A percentile compares a stretch with the other conserved stretches of the same genome.
phyloP scores from a whole-genome alignment of 2,329 filamentous ascomycete genomes.

The Xylariaceae sp. region DNA sequence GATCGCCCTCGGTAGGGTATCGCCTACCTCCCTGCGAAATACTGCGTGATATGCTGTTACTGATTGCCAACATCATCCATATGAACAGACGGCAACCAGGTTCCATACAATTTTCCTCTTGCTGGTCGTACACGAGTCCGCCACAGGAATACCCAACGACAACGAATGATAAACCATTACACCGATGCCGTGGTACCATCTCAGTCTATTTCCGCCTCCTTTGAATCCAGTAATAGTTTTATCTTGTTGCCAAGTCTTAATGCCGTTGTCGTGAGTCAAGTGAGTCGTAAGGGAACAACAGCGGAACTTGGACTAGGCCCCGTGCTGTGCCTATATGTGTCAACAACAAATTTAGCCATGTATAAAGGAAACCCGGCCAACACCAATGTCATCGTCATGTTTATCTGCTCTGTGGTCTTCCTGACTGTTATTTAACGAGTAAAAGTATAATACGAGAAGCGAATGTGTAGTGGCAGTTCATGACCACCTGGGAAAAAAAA shows the following conservation, averaged over 20 bases:
- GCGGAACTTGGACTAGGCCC: constrained; percentile 19
- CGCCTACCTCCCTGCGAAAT: constrained; percentile 6
- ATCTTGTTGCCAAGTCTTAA: constrained; percentile 30
- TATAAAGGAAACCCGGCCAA: constrained; percentile 26
- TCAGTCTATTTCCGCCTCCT: constrained; percentile 31
- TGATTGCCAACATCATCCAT: constrained; percentile 11
- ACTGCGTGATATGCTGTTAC: constrained; percentile 1
- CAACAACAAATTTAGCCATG: constrained; percentile 24
- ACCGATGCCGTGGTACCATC: constrained; percentile 29
- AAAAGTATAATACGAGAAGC: constrained; percentile 32
- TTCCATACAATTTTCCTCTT: constrained; percentile 17
- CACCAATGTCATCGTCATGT: constrained; percentile 28
- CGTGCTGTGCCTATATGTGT: constrained; percentile 23
- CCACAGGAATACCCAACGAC: constrained; percentile 15
- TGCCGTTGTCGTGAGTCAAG: constrained; percentile 31
- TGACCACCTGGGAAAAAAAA: constrained; percentile 6
- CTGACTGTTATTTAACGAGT: constrained; percentile 18
- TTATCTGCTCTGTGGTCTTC: constrained; percentile 24
- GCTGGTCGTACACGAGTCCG: constrained; percentile 19
- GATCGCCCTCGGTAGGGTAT: constrained; percentile 1
- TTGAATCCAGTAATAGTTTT: constrained; percentile 29
- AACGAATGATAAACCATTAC: constrained; percentile 26
- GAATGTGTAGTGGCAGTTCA: constrained; percentile 17
- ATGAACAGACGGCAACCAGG: constrained; percentile 11
- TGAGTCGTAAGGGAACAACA: constrained; percentile 25